Conservation (phyloP, 345 rosid genomes). For the Aquilaria malaccensis region DNA sequence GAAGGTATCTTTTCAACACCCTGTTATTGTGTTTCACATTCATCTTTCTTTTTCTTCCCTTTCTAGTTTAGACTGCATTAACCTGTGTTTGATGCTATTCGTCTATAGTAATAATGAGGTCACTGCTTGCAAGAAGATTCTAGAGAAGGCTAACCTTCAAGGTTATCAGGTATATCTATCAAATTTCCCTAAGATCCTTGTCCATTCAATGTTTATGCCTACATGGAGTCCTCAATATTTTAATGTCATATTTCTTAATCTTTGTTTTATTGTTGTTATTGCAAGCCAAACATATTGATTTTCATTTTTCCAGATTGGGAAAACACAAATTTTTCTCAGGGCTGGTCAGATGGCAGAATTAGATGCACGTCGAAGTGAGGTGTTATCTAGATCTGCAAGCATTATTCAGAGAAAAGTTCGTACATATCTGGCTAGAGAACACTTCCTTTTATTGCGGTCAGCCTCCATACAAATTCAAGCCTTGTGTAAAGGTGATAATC, state of each 20-base stretch:
- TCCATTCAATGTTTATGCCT: background rate
- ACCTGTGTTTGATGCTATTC: background rate
- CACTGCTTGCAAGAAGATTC: too few relatives aligned
- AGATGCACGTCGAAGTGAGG: slow-evolving; percentile 60
- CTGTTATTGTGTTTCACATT: slow-evolving; percentile 7
- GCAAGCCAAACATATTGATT: slow-evolving; percentile 6
- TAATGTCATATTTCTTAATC: background rate
- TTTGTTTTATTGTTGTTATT: slow-evolving; percentile 9
- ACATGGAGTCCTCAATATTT: background rate
- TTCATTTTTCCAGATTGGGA: slow-evolving; percentile 43
- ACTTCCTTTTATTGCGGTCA: slow-evolving; percentile 33
- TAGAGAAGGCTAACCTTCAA: slow-evolving; percentile 2
- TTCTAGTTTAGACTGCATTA: background rate
- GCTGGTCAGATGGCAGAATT: slow-evolving; percentile 77
- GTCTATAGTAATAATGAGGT: too few relatives aligned
- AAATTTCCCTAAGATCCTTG: background rate
- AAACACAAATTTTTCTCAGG: slow-evolving; percentile 58
- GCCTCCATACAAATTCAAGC: slow-evolving; percentile 40
- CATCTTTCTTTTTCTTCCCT: slow-evolving; percentile 10
- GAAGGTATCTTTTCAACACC: slow-evolving; percentile 38
- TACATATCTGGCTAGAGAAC: slow-evolving; percentile 42
- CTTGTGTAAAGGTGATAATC: slow-evolving; percentile 43
- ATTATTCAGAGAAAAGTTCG: slow-evolving; percentile 48
- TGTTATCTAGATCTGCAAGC: slow-evolving; percentile 43
- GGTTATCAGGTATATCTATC: slow-evolving; percentile 54